Evolutionary conservation across 345 rosid species (phyloP).

Genomic region (Eucalyptus lansdowneana): DNA sequence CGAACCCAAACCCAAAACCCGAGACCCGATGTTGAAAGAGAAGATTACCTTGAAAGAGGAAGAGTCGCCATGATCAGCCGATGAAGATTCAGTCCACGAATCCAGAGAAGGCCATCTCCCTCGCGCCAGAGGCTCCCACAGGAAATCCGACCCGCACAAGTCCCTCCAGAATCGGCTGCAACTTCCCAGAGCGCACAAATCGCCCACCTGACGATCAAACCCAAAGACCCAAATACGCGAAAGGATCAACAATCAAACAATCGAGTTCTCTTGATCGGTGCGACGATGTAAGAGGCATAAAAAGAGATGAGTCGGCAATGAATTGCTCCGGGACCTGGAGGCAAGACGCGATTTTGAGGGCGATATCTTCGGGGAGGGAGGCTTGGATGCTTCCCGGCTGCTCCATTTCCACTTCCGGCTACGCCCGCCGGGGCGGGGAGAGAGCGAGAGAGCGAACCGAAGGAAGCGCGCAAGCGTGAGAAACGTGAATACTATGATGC

Average conservation of each 20-base stretch:
- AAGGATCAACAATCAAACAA: not conserved
- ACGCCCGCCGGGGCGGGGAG: accelerated
- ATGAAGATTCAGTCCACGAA: constrained; percentile 2
- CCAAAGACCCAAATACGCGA: not conserved
- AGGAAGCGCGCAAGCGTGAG: not conserved
- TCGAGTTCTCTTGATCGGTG: not conserved
- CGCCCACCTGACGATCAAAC: constrained; percentile 24
- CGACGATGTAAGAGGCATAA: not conserved
- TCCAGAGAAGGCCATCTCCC: constrained; percentile 48
- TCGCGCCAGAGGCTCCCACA: constrained; percentile 51
- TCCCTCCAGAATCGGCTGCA: constrained; percentile 71
- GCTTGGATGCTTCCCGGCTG: not conserved
- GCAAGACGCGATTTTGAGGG: constrained; percentile 45
- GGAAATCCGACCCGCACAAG: constrained; percentile 41
- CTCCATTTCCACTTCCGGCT: constrained; percentile 1
- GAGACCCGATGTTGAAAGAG: not conserved
- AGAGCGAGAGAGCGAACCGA: not conserved
- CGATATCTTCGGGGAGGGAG: constrained; percentile 43
- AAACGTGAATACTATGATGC: not conserved
- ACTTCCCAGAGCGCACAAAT: constrained; percentile 49
- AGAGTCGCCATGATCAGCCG: not conserved
- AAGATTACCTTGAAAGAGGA: not conserved
- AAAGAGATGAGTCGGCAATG: not conserved
- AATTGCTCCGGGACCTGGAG: constrained; percentile 29
- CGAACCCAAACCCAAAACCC: not conserved